Conservation (phyloP, 202 grass and related monocot genomes). For the Panicum virgatum region DNA sequence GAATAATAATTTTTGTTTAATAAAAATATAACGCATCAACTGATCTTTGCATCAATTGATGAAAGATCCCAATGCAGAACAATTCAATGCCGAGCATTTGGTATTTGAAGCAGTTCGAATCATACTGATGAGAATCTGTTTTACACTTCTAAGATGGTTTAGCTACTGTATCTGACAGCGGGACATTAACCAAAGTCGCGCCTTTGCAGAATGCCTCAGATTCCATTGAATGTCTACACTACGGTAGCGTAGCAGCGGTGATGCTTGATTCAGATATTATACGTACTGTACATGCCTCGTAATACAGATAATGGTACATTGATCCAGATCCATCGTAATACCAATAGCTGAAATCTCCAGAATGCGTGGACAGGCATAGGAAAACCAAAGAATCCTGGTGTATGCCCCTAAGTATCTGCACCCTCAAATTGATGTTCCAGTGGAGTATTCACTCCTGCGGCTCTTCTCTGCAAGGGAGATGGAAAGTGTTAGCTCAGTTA, state of each 20-base stretch:
- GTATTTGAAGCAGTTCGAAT: background rate
- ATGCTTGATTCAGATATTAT: background rate
- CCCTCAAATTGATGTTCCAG: background rate
- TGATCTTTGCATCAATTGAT: background rate
- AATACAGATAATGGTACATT: slow-evolving; percentile 4
- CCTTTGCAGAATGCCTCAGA: too few relatives aligned
- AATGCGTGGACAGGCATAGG: background rate
- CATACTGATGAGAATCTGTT: background rate
- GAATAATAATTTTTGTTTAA: background rate
- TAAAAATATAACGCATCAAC: background rate
- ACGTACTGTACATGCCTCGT: background rate
- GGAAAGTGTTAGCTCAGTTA: background rate
- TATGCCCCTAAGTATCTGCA: background rate
- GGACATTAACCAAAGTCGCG: background rate
- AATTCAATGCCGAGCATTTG: background rate
- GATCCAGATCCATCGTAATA: background rate
- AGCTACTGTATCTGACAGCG: background rate
- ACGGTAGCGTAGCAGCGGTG: background rate
- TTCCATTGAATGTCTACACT: background rate
- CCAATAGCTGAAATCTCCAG: background rate
- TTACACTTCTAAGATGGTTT: background rate
- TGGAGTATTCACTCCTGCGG: slow-evolving; percentile 1
- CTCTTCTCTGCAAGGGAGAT: slow-evolving; percentile 16
- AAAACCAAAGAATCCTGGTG: background rate
- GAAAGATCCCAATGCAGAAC: background rate